These are phyloP conservation scores for Geopyxis carbonaria DNA, from an alignment of 495 filamentous ascomycete species.

Conservation along the genomic window DNA sequence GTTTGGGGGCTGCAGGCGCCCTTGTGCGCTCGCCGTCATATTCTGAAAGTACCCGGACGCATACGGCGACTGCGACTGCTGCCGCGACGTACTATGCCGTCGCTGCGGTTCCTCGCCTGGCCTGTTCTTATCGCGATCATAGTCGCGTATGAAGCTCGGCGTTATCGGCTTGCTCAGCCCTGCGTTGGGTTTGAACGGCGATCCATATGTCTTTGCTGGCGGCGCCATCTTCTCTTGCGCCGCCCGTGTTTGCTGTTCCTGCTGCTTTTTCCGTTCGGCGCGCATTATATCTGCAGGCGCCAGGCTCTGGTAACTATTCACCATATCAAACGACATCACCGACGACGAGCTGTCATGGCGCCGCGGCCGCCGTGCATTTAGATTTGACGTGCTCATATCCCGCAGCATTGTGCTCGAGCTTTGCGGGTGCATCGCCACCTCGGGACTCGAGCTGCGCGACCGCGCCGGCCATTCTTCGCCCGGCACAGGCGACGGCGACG, in stretches of 20 bases:
- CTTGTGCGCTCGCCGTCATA: background rate
- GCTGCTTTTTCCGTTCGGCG: background rate
- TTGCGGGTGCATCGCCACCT: constrained; percentile 3
- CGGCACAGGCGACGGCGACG: constrained; percentile 1
- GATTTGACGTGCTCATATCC: background rate
- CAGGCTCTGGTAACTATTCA: too few species aligned
- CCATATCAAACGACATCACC: constrained; percentile 7
- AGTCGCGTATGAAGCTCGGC: constrained; percentile 6
- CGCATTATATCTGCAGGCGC: constrained; percentile 3
- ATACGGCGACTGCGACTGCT: background rate
- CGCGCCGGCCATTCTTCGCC: background rate
- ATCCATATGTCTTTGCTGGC: too few species aligned
- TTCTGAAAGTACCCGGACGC: background rate
- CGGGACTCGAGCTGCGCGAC: constrained; percentile 1
- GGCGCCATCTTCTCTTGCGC: background rate
- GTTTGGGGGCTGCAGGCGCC: too few species aligned
- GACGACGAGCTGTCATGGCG: background rate
- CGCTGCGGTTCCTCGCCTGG: background rate
- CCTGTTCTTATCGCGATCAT: background rate
- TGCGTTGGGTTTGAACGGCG: constrained; percentile 4
- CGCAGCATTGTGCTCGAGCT: constrained; percentile 1
- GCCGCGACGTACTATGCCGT: background rate
- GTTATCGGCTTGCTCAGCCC: constrained; percentile 4
- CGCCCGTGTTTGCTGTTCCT: background rate
- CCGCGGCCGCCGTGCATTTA: constrained; percentile 1